Percentiles rank a stretch among this genome's conserved stretches.
These are phyloP conservation scores for Aechmea fasciata DNA, from an alignment of 176 grass and related monocot species.

Conservation along the genomic window DNA sequence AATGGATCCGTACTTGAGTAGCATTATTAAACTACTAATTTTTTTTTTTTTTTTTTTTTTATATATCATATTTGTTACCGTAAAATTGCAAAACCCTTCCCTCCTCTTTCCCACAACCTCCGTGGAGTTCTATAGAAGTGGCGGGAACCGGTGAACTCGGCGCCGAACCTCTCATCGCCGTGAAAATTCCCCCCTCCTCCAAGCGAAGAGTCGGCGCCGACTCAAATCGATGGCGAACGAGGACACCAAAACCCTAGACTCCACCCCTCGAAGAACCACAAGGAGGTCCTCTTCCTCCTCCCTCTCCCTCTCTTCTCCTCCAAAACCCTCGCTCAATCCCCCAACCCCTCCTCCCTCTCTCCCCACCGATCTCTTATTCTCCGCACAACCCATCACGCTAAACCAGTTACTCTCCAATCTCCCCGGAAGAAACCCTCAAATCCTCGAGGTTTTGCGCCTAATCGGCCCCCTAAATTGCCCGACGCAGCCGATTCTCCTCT, in stretches of 20 bases:
- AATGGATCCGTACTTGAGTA: too few species aligned
- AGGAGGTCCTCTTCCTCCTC: constrained; percentile 28
- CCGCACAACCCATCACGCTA: constrained; percentile 6
- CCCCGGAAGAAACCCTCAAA: constrained; percentile 47
- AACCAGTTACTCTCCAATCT: constrained; percentile 14
- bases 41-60: too few species aligned
- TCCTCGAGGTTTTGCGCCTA: constrained; percentile 49
- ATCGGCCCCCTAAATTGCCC: constrained; percentile 51
- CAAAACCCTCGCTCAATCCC: constrained; percentile 27
- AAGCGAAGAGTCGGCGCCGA: not conserved
- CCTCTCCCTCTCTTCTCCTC: constrained; percentile 11
- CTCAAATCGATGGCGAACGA: not conserved
- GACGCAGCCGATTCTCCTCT: constrained; percentile 41
- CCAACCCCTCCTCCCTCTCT: constrained; percentile 19
- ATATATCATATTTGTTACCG: too few species aligned
- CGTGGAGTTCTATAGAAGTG: not conserved
- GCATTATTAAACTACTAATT: too few species aligned
- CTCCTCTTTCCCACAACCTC: too few species aligned
- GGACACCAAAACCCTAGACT: not conserved
- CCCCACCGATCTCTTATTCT: constrained; percentile 16
- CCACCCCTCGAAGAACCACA: constrained; percentile 33
- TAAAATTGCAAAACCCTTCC: not conserved
- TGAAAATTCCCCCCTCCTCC: not conserved
- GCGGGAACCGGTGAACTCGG: not conserved
- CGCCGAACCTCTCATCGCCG: not conserved